Evolutionary conservation across 1,139 yeast genomes (phyloP), one percentile per base, ranked within the genome.

Genomic region (Debaryomyces udenii): DNA sequence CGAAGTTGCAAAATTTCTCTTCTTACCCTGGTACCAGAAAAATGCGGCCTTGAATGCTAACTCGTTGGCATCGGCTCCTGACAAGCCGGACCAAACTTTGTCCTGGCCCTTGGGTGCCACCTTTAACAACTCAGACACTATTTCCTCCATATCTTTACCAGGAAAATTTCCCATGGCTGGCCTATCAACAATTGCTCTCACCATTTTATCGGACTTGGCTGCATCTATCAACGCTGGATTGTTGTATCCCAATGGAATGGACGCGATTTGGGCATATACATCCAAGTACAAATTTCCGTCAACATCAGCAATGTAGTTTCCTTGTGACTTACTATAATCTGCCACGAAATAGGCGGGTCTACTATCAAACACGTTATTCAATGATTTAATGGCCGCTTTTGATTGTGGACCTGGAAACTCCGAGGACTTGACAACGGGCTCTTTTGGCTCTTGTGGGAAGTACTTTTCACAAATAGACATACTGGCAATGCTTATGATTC

Each of bases 31-130:
- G 63, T 83, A 83, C 74, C 84, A 83, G 70, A 86, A 80, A 62
- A 86, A 86, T 7, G 87, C 88, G 40, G 94, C 93, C 69, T 86
- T 86, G 74, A 81, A 86, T 9, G 94, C 94, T 59, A 84, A 76
- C 64, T 86, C 94, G 59, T 83, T 84, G 51, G 94, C 94, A 59
- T 86, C 93, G 23, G 91, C 86, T 45, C 95, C 95, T 14, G 89
- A 79, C 53, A 85, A 70, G 31, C 86, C 91, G 13, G 87, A 80
- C 89, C 91, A 86, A 41, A 78, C 76, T 56, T 77, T 68, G 55
- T 70, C 76, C 62, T 81, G 83, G 45, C 87, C 88, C 57, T 78
- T 78, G 51, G 91, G 91, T 38, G 90, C 90, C 48, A 76, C 80
- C 43, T 80, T 73, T 49, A 83, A 68, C 44, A 84, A 65, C 10